Evolutionary conservation across 495 filamentous ascomycete species (phyloP).

Genomic region (Aspergillus diversus): DNA sequence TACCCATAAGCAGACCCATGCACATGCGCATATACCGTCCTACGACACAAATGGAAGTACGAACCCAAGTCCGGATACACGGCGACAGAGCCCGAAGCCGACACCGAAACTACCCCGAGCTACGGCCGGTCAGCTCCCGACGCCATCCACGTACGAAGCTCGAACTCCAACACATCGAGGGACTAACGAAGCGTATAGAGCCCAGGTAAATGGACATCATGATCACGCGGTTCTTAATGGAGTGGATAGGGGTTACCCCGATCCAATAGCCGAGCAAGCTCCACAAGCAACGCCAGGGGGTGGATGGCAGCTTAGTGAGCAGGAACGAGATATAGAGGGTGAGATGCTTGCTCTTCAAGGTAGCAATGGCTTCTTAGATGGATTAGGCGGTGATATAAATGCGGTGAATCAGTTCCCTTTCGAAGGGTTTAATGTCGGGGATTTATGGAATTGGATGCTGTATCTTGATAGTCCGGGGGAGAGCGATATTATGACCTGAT

Average conservation of each 20-base stretch:
- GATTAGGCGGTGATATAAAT: background rate
- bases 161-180: background rate
- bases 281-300: background rate
- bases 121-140: background rate
- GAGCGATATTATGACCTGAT: background rate
- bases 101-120: background rate
- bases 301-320: background rate
- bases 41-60: background rate
- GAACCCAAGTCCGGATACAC: background rate
- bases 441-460: slow-evolving; percentile 29
- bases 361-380: background rate
- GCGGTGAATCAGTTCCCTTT: slow-evolving; percentile 19
- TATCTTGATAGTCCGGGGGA: slow-evolving; percentile 18
- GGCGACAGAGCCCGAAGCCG: background rate
- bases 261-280: background rate
- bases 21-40: too few species aligned
- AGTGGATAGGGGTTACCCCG: too few species aligned
- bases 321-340: background rate
- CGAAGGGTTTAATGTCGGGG: slow-evolving; percentile 23
- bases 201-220: background rate
- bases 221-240: background rate
- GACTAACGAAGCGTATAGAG: background rate
- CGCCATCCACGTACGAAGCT: slow-evolving; percentile 10
- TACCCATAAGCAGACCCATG: too few species aligned
- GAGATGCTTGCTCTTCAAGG: background rate